A percentile compares a stretch with the other conserved stretches of the same genome.
Evolutionary conservation across 2,329 filamentous ascomycete genomes (phyloP).

Genomic region (Neodidymelliopsis sp.): DNA sequence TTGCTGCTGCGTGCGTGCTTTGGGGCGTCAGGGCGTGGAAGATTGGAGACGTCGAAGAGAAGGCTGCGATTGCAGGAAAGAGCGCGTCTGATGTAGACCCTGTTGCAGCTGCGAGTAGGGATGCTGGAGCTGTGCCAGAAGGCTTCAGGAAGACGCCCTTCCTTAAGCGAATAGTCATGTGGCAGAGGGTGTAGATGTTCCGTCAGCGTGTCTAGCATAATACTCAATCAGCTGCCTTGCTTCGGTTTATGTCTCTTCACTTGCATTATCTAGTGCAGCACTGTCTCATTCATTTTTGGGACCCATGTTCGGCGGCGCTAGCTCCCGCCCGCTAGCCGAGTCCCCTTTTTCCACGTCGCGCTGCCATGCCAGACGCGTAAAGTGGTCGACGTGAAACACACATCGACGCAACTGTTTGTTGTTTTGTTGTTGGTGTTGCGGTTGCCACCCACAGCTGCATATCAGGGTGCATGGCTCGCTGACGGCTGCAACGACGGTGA

Average conservation of each 20-base stretch:
- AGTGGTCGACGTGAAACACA: constrained; percentile 9
- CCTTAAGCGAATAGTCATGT: constrained; percentile 40
- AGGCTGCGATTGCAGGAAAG: constrained; percentile 44
- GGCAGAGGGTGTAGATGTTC: constrained; percentile 35
- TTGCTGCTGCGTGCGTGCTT: constrained; percentile 62
- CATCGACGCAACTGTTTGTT: constrained; percentile 14
- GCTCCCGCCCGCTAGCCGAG: constrained; percentile 15
- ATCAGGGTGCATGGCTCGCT: too few species aligned
- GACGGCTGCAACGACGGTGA: background rate
- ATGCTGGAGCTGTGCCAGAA: constrained; percentile 1
- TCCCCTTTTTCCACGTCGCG: constrained; percentile 16
- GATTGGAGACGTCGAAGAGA: constrained; percentile 60
- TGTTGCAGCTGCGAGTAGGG: constrained; percentile 13
- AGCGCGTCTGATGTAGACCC: constrained; percentile 32
- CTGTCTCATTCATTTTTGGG: constrained; percentile 1
- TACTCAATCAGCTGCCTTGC: too few species aligned
- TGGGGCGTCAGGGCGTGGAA: constrained; percentile 68
- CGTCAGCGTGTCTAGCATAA: background rate
- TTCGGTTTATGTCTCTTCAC: too few species aligned
- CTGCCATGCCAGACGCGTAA: constrained; percentile 12
- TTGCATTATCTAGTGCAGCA: too few species aligned
- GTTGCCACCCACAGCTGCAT: too few species aligned
- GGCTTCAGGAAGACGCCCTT: constrained; percentile 35
- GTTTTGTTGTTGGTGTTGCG: too few species aligned
- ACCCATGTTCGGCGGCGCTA: constrained; percentile 13